Conservation (phyloP, 108 stramenopile species). For the Skeletonema grethae region DNA sequence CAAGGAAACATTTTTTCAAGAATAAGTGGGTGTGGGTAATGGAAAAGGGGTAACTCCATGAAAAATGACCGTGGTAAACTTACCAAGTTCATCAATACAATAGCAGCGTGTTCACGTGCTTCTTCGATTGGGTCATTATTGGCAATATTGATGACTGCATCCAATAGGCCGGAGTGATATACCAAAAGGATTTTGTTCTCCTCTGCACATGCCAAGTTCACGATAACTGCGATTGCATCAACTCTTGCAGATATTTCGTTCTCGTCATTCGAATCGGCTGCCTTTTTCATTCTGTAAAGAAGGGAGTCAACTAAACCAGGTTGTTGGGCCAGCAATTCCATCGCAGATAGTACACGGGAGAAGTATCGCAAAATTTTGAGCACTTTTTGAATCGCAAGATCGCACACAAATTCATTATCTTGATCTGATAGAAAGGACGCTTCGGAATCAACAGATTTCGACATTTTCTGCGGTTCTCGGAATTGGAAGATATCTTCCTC, state of each 20-base stretch:
- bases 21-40: background rate
- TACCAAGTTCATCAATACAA: slow-evolving; percentile 59
- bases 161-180: slow-evolving; percentile 43
- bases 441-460: slow-evolving; percentile 8
- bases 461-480: slow-evolving; percentile 16
- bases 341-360: slow-evolving; percentile 57
- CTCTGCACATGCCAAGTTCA: slow-evolving; percentile 52
- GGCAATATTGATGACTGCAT: slow-evolving; percentile 43
- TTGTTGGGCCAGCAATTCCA: slow-evolving; percentile 42
- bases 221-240: slow-evolving; percentile 44
- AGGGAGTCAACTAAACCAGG: slow-evolving; percentile 41
- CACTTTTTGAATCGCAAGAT: slow-evolving; percentile 37
- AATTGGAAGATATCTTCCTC: slow-evolving; percentile 48
- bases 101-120: slow-evolving; percentile 57
- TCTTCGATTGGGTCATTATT: slow-evolving; percentile 54
- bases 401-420: slow-evolving; percentile 21
- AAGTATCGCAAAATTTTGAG: slow-evolving; percentile 54
- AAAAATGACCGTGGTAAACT: background rate
- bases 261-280: slow-evolving; percentile 25
- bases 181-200: slow-evolving; percentile 51
- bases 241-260: slow-evolving; percentile 36
- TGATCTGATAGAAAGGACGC: slow-evolving; percentile 9
- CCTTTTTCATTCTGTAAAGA: slow-evolving; percentile 42
- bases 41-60: background rate
- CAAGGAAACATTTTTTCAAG: background rate